These are phyloP conservation scores for Hemileccinum rubropunctum DNA, from an alignment of 768 basidiomycete genomes.

Conservation along the genomic window DNA sequence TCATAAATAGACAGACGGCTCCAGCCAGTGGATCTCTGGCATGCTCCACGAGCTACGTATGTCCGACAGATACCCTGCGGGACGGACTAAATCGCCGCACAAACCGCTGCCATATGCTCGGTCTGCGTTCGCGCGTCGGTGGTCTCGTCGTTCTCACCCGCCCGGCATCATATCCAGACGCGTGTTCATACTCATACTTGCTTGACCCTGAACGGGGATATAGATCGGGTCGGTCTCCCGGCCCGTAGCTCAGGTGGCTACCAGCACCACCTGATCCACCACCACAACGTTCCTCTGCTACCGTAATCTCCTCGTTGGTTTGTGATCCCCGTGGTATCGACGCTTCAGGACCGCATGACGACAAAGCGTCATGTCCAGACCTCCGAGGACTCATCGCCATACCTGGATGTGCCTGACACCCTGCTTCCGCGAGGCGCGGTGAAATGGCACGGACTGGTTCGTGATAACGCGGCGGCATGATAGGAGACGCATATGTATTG, in stretches of 20 bases:
- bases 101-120: conserved; percentile 26
- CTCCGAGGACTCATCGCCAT: conserved; percentile 17
- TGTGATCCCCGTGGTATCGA: conserved; percentile 5
- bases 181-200: conserved; percentile 9
- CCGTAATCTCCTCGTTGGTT: conserved; percentile 10
- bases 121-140: conserved; percentile 14
- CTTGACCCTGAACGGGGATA: neutral
- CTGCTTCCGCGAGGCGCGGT: conserved; percentile 25
- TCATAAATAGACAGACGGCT: too few species aligned
- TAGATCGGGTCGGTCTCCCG: conserved; percentile 8
- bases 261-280: neutral
- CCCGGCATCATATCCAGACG: neutral
- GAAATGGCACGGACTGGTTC: conserved; percentile 8
- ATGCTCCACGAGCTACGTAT: conserved; percentile 9
- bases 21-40: too few species aligned
- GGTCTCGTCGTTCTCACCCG: neutral
- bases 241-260: conserved; percentile 1
- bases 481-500: conserved; percentile 8
- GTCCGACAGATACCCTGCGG: conserved; percentile 15
- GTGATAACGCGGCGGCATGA: conserved; percentile 19
- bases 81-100: conserved; percentile 24
- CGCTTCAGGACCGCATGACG: conserved; percentile 1
- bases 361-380: conserved; percentile 11
- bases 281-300: conserved; percentile 1
- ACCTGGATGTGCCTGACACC: conserved; percentile 20